Evolutionary conservation across 371 early-diverging fungal genomes (phyloP), one percentile per base, ranked within the genome.

Genomic region (Actinomucor elegans): DNA sequence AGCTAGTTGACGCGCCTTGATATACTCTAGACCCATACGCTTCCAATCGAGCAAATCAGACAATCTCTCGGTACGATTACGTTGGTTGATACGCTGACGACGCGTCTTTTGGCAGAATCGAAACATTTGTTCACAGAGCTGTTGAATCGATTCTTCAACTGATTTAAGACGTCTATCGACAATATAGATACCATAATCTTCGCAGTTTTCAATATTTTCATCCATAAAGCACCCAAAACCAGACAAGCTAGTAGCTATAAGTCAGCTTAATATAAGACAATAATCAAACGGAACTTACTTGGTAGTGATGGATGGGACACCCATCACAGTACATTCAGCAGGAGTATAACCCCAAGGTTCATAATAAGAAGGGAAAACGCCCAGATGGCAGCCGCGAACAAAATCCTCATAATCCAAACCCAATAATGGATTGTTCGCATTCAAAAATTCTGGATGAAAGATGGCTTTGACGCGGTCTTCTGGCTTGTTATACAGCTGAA

Each of bases 151-250:
- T 55, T 96, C 98, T 38, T 96, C 94, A 20, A 93, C 85, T 0
- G 91, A 87, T 67, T 94, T 95, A 61, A 94, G 79, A 15, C 98
- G 81, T 48, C 98, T 86, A 71, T 97, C 97, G 2, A 96, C 93
- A 66, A 97, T 94, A 71, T 96, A 96, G 59, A 97, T 96, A 56
- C 98, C 98, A 61, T 97, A 97, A 60, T 97, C 98, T 29, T 89
- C 81, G 17, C 97, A 94, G 55, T 89, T 89, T 44, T 91, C 90
- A 46, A 98, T 92, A 64, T 91, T 92, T 61, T 98, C 97, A 52
- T 94, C 94, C 94, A 97, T 96, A 59, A 90, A 97, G 69, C 96
- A 95, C n/a, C 98, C 98, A 67, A 96, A 97, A 8, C 98, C 98
- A 15, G 94, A 94, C 18, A 97, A 77, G 71, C 65, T 71, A 55